Percentiles rank a stretch among this genome's conserved stretches.
Conservation (phyloP, 768 basidiomycete genomes). For the Tephrocybe sp. region DNA sequence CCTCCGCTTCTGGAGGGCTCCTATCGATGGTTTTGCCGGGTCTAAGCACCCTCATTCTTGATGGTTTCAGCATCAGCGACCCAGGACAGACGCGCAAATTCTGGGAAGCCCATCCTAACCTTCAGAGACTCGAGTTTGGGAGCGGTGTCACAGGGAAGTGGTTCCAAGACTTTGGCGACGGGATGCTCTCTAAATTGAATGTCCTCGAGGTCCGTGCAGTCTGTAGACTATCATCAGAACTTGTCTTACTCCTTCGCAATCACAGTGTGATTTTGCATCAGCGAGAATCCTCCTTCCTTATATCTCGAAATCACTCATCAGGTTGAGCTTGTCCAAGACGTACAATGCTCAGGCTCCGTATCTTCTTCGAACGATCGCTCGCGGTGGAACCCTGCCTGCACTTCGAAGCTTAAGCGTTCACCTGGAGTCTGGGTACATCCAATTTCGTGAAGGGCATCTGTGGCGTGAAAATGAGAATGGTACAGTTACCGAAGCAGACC, state of each 20-base stretch:
- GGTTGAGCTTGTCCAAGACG: conserved; percentile 3
- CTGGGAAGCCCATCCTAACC: conserved; percentile 3
- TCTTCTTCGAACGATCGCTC: conserved; percentile 2
- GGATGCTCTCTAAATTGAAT: conserved; percentile 6
- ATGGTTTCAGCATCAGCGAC: background rate
- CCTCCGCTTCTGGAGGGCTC: background rate
- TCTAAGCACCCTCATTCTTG: conserved; percentile 2
- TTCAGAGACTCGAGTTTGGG: conserved; percentile 8
- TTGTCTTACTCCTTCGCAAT: no score
- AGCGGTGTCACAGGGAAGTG: background rate
- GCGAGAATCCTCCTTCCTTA: conserved; percentile 7
- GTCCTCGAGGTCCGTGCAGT: conserved; percentile 8
- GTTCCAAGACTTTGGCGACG: conserved; percentile 4
- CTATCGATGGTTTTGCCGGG: background rate
- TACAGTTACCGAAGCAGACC: background rate
- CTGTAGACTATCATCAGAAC: background rate
- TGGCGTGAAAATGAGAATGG: conserved; percentile 7
- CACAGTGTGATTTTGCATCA: background rate
- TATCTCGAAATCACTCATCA: conserved; percentile 3
- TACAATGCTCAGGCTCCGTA: conserved; percentile 10
- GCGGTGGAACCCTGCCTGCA: conserved; percentile 1
- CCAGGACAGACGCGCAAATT: background rate
- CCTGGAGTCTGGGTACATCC: background rate
- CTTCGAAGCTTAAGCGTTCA: conserved; percentile 9
- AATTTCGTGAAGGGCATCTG: conserved; percentile 2